Conservation (phyloP, 148 eudicot genomes). For the Vaccinium darrowii region DNA sequence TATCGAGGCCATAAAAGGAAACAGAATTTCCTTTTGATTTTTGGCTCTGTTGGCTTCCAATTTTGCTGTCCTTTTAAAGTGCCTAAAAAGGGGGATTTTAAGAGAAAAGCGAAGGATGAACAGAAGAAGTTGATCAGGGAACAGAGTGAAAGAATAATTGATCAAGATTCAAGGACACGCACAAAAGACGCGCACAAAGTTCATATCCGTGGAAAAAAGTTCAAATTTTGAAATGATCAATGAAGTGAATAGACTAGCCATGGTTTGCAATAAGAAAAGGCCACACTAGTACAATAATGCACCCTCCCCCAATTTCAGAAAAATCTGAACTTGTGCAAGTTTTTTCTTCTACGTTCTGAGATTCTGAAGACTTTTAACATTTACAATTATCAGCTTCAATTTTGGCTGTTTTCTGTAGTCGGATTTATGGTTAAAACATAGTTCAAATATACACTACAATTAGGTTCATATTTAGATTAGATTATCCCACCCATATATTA, state of each 20-base stretch:
- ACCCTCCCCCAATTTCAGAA: neutral
- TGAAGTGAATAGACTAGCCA: neutral
- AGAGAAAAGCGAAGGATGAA: slow-evolving; percentile 26
- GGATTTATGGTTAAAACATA: neutral
- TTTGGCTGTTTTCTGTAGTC: neutral
- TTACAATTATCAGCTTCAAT: neutral
- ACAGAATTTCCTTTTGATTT: slow-evolving; percentile 33
- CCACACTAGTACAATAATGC: neutral
- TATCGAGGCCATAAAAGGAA: slow-evolving; percentile 43
- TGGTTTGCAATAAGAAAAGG: neutral
- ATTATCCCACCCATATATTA: neutral
- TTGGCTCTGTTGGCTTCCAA: slow-evolving; percentile 26
- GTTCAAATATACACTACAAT: neutral
- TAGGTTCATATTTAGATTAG: neutral
- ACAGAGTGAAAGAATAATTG: slow-evolving; percentile 9
- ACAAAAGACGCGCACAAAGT: neutral
- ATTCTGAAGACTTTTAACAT: neutral
- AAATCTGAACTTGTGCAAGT: neutral
- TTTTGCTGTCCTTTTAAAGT: slow-evolving; percentile 28
- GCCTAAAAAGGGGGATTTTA: slow-evolving; percentile 22
- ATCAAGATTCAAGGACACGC: neutral
- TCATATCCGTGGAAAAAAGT: no score
- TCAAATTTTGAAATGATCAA: neutral
- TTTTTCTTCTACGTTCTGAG: neutral
- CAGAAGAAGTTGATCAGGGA: slow-evolving; percentile 22